Conservation (phyloP, 495 filamentous ascomycete species). For the Achaetomiella virescens region DNA sequence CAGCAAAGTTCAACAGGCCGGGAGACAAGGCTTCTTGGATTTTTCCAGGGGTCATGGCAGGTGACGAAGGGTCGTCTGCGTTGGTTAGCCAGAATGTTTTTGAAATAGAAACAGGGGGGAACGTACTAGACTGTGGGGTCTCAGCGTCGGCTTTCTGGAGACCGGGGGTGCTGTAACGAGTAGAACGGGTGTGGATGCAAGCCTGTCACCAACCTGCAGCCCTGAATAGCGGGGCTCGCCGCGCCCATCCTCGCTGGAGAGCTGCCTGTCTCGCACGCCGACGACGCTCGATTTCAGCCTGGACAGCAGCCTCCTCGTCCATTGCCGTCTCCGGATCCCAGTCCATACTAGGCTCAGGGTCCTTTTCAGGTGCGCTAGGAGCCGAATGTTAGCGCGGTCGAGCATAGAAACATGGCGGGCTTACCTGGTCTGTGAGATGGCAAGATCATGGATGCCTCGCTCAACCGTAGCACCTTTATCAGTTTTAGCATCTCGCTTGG, state of each 20-base stretch:
- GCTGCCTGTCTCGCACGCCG: constrained; percentile 83
- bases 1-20: constrained; percentile 38
- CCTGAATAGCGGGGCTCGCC: constrained; percentile 70
- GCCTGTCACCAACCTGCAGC: constrained; percentile 55
- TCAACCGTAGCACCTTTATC: constrained; percentile 53
- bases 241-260: constrained; percentile 69
- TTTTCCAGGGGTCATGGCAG: constrained; percentile 31
- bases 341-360: constrained; percentile 30
- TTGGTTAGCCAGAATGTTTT: constrained; percentile 7
- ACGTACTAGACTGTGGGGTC: constrained; percentile 40
- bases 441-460: constrained; percentile 33
- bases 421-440: constrained; percentile 24
- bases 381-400: neutral
- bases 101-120: neutral
- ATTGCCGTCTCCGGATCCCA: constrained; percentile 49
- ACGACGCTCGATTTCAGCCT: constrained; percentile 75
- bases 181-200: constrained; percentile 50
- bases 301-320: constrained; percentile 53
- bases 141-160: constrained; percentile 30
- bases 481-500: constrained; percentile 62
- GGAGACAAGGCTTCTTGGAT: constrained; percentile 40
- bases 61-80: constrained; percentile 24
- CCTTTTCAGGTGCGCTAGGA: constrained; percentile 3
- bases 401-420: neutral
- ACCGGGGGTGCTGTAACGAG: constrained; percentile 35